A percentile compares a stretch with the other conserved stretches of the same genome.
phyloP scores from a whole-genome alignment of 331 rosid genomes.

The Acacia concinna region DNA sequence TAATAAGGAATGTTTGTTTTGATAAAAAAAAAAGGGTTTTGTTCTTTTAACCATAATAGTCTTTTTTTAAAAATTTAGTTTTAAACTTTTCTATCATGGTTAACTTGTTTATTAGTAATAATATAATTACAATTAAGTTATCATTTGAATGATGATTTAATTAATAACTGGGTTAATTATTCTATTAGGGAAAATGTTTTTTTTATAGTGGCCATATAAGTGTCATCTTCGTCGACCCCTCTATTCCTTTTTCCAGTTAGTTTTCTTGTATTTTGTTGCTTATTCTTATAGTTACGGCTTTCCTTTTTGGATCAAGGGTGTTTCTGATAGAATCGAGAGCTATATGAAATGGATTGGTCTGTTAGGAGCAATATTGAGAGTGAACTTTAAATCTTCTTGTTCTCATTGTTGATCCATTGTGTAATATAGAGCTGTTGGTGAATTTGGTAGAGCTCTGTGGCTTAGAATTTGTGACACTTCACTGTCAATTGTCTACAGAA shows the following conservation, averaged over 20 bases:
- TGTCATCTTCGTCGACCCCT: constrained; percentile 70
- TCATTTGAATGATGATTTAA: no score
- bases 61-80: no score
- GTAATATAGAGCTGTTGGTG: constrained; percentile 60
- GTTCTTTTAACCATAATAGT: no score
- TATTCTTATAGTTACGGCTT: background rate
- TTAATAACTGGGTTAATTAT: no score
- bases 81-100: no score
- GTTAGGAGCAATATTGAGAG: constrained; percentile 9
- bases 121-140: no score
- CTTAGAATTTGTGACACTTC: constrained; percentile 54
- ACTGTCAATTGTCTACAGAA: constrained; percentile 85
- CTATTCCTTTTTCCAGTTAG: constrained; percentile 76
- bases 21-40: no score
- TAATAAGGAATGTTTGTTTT: no score
- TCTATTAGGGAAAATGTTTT: no score
- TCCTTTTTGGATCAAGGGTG: background rate
- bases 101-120: no score
- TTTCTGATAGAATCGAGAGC: background rate
- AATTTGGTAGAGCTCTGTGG: constrained; percentile 78
- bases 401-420: background rate
- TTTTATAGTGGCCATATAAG: constrained; percentile 98
- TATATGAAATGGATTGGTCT: background rate
- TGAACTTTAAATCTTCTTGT: constrained; percentile 28
- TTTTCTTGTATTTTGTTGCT: background rate